Evolutionary conservation across 1,139 yeast species (phyloP), one percentile per base, ranked within the genome.

Genomic region (Pichia norvegensis): DNA sequence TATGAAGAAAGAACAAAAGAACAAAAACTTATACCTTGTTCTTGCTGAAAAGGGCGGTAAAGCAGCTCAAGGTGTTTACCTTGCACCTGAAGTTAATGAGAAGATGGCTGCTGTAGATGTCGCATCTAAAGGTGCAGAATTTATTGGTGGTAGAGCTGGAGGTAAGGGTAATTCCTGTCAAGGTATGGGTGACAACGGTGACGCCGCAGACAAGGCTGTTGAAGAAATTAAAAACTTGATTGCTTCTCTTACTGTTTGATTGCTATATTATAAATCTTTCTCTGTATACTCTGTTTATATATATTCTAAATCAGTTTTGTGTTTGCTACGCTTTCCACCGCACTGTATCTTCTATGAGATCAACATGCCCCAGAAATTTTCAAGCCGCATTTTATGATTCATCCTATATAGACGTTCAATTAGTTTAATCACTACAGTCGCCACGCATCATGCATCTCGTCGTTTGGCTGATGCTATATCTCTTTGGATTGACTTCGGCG

Each of bases 151-250:
- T 66, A 86, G 85, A 66, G 95, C 96, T 49, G 99, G 99, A 68
- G 99, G 99, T 65, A 92, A 87, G 68, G 97, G 97, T 52, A 86
- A 88, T 57, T 81, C 90, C 50, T 87, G 88, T 55, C 98, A 92
- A 71, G 99, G 99, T 66, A 84, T 88, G 80, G 98, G 98, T 59
- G 87, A 82, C 58, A 85, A 86, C 52, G 76, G 80, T 36, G 73
- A 69, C 38, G 86, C 85, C 54, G 73, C 88, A 47, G 72, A 72
- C 39, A 75, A 72, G 38, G 99, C 98, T 29, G 71, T 90, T 53
- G 76, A 73, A 37, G 87, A 81, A 55, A 76, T 90, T 46, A 73
- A 73, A 52, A 69, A 73, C 55, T 63, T 79, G 47, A 73, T 88
- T 56, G 81, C 79, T 62, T 81, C 80, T 63, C n/a, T 48, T 5